Percentiles rank a stretch among this genome's conserved stretches.
Evolutionary conservation across 1,284 basidiomycete species (phyloP).

Genomic region (Inonotus obliquus): DNA sequence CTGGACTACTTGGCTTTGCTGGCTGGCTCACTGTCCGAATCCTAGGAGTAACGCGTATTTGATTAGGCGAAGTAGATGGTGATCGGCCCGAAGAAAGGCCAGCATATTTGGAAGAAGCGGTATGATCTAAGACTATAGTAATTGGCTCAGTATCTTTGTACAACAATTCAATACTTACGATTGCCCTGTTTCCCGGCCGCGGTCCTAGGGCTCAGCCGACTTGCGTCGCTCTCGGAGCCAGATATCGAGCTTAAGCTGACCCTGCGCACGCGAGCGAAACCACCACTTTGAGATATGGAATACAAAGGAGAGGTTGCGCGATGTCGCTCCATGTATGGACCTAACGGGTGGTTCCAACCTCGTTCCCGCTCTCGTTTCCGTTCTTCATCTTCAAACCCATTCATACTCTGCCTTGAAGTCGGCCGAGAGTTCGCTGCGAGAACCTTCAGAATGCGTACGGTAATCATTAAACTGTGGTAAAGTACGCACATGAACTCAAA

Average conservation of each 20-base stretch:
- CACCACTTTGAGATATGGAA: constrained; percentile 1
- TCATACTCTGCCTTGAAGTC: constrained; percentile 30
- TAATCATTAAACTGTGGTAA: neutral
- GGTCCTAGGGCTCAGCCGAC: neutral
- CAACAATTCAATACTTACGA: constrained; percentile 1
- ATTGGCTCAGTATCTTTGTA: neutral
- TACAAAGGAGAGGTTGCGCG: constrained; percentile 1
- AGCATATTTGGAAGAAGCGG: neutral
- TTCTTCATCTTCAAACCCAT: constrained; percentile 31
- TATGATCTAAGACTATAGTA: neutral
- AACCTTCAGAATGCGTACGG: neutral
- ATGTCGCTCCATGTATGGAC: constrained; percentile 14
- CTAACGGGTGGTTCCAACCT: constrained; percentile 50
- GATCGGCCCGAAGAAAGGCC: neutral
- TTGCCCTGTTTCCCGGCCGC: neutral
- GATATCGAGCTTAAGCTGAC: constrained; percentile 4
- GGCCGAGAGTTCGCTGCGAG: constrained; percentile 29
- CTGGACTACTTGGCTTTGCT: constrained; percentile 1
- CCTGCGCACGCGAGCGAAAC: neutral
- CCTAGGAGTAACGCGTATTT: constrained; percentile 6
- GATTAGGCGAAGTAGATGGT: constrained; percentile 2
- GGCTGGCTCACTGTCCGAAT: constrained; percentile 10
- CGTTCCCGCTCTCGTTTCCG: constrained; percentile 43
- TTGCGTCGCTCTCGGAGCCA: constrained; percentile 4
- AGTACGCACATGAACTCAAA: neutral